A percentile compares a stretch with the other conserved stretches of the same genome.
Evolutionary conservation across 2,329 filamentous ascomycete species (phyloP).

Genomic region (Dactylellina cionopaga): DNA sequence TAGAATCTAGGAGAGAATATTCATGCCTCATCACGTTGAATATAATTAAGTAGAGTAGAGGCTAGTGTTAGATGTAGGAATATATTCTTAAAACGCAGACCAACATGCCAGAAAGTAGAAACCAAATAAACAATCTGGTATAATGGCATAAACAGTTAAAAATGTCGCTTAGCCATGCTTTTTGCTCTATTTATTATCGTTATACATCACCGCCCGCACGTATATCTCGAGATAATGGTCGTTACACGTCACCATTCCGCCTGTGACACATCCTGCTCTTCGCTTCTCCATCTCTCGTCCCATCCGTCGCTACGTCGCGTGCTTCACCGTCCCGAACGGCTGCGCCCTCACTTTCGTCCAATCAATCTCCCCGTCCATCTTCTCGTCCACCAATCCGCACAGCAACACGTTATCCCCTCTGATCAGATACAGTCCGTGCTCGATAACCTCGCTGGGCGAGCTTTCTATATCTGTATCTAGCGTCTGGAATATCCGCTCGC

Average conservation of each 20-base stretch:
- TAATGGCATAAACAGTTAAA: constrained; percentile 48
- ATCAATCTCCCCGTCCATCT: constrained; percentile 87
- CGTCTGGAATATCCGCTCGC: constrained; percentile 89
- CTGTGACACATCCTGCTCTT: not conserved
- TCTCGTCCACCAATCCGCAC: constrained; percentile 88
- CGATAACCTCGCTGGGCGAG: constrained; percentile 76
- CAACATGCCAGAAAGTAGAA: not conserved
- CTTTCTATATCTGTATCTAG: constrained; percentile 75
- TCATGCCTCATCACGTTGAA: no score
- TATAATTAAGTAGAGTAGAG: no score
- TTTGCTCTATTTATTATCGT: constrained; percentile 2
- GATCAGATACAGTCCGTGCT: constrained; percentile 88
- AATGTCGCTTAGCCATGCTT: constrained; percentile 42
- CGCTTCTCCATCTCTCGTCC: not conserved
- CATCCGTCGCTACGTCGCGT: constrained; percentile 61
- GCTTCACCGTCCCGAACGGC: constrained; percentile 85
- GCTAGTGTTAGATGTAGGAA: no score
- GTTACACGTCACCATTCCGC: not conserved
- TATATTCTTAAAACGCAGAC: not conserved
- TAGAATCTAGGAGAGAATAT: not conserved
- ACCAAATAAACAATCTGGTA: constrained; percentile 4
- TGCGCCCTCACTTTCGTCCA: constrained; percentile 90
- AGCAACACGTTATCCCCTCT: constrained; percentile 94
- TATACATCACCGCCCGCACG: not conserved
- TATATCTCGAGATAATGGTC: not conserved